Conservation (phyloP, 2,329 filamentous ascomycete species). For the Purpureocillium lavendulum region DNA sequence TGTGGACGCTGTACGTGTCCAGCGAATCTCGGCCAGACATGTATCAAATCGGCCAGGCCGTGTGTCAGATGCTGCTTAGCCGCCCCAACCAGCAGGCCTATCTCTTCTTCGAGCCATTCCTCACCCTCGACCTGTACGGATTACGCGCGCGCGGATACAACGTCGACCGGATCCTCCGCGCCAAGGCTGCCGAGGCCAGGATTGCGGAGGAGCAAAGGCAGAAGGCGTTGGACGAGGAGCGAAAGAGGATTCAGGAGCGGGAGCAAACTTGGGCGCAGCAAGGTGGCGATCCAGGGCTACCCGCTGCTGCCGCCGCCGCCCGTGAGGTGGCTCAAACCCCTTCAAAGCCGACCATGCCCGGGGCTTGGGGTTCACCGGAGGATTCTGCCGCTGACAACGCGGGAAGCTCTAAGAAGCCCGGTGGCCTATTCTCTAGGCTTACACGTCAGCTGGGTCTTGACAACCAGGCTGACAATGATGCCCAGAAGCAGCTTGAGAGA, state of each 20-base stretch:
- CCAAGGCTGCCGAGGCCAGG: slow-evolving; percentile 78
- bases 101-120: slow-evolving; percentile 82
- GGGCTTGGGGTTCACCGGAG: slow-evolving; percentile 63
- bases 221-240: slow-evolving; percentile 65
- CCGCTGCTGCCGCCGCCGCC: slow-evolving; percentile 23
- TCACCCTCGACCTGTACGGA: slow-evolving; percentile 76
- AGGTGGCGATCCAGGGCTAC: slow-evolving; percentile 20
- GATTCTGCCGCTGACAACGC: slow-evolving; percentile 24
- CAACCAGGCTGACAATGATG: slow-evolving; percentile 30
- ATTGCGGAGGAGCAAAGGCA: slow-evolving; percentile 78
- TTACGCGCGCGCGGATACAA: slow-evolving; percentile 88
- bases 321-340: slow-evolving; percentile 32
- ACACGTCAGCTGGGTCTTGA: slow-evolving; percentile 63
- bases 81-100: slow-evolving; percentile 83
- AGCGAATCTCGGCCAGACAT: slow-evolving; percentile 63
- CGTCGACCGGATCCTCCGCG: slow-evolving; percentile 84
- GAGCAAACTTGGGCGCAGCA: slow-evolving; percentile 34
- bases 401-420: slow-evolving; percentile 32
- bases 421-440: slow-evolving; percentile 60
- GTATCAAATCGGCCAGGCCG: slow-evolving; percentile 84
- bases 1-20: slow-evolving; percentile 68
- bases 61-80: slow-evolving; percentile 72
- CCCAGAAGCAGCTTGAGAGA: slow-evolving; percentile 32
- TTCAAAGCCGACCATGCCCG: slow-evolving; percentile 54
- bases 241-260: slow-evolving; percentile 53